Evolutionary conservation across 768 basidiomycete genomes (phyloP).

Genomic region (Rhizopogon rudus): DNA sequence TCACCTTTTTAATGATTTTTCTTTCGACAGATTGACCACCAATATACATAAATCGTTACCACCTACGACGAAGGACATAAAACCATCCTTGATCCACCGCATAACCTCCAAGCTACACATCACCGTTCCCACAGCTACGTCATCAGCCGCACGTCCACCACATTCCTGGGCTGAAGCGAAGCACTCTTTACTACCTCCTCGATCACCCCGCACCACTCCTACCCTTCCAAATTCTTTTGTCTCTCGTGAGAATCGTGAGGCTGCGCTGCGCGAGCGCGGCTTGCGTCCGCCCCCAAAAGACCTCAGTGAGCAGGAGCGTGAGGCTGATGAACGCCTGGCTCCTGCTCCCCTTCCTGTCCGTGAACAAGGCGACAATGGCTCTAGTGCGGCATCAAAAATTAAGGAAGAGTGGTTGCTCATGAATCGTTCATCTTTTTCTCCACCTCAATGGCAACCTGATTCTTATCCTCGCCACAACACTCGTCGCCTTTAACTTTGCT

Average conservation of each 20-base stretch:
- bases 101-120: constrained; percentile 24
- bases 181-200: background rate
- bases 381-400: constrained; percentile 41
- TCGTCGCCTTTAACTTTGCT: too few relatives aligned
- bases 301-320: constrained; percentile 34
- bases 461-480: too few relatives aligned
- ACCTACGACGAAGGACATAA: constrained; percentile 1
- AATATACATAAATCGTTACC: background rate
- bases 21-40: background rate
- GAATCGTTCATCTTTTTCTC: constrained; percentile 19
- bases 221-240: constrained; percentile 17
- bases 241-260: constrained; percentile 31
- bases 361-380: constrained; percentile 6
- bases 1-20: background rate
- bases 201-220: constrained; percentile 7
- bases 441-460: too few relatives aligned
- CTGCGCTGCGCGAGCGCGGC: constrained; percentile 57
- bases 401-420: constrained; percentile 50
- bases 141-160: constrained; percentile 12
- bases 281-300: constrained; percentile 42
- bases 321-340: constrained; percentile 37
- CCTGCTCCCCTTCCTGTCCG: constrained; percentile 34
- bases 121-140: constrained; percentile 9
- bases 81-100: constrained; percentile 21
- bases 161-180: constrained; percentile 9